Evolutionary conservation across 768 basidiomycete species (phyloP), one percentile per base, ranked within the genome.

Genomic region (Suillus variegatus): DNA sequence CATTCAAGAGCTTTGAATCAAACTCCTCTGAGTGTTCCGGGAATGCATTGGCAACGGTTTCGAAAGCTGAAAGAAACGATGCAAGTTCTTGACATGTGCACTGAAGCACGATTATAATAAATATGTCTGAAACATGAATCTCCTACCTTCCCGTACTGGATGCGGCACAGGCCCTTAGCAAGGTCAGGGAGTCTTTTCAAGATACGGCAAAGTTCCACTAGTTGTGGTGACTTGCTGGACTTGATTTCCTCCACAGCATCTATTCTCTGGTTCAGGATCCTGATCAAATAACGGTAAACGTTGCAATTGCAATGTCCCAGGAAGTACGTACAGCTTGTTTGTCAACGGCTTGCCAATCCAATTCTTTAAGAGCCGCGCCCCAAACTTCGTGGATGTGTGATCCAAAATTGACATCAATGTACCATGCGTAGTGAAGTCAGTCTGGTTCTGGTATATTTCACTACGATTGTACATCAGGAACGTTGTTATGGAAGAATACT

Each of bases 391-490:
- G 68, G 86, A 86, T 40, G 95, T 97, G 65, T 86, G 86, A 79
- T 98, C 93, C 61, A 99, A 81, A 8, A 96, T 83, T 86, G 89
- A 92, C 67, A 97, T 80, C 55, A 99, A 78, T 60, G 93, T 92
- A 5, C 95, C 96, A 64, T 78, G 84, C 22, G 84, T 80, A 13
- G 84, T 86, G 63, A 85, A 85, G 73, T 97, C 91, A 0, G 93
- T 94, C 72, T 92, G 90, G 70, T 98, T 99, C 41, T 88, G 85
- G 74, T 93, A 96, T n/a, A 99, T 88, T 76, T 99, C 96, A 52
- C 88, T 88, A 66, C 12, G 41, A 12, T 49, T 35, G 46, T 38
- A 32, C 9, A 64, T 41, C 18, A n/a, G 9, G 60, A 67, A 54
- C 56, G 9, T 36, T 28, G 55, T 32, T 6, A 12, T 55, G 12